Conservation (phyloP, 1,284 basidiomycete species). For the Coriolopsis trogii region DNA sequence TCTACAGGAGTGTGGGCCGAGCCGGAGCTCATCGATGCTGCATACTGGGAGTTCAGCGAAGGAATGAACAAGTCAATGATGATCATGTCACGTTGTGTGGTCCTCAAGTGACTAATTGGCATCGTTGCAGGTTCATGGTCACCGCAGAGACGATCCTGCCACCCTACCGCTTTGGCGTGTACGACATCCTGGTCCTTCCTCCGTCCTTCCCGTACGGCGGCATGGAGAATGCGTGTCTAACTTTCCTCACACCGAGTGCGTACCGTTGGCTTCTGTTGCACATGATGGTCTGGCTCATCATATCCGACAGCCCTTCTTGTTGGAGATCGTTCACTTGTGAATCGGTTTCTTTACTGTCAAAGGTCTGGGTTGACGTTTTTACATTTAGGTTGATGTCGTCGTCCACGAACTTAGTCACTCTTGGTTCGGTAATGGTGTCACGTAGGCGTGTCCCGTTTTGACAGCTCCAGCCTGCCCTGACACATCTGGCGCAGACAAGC, state of each 20-base stretch:
- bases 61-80: conserved; percentile 69
- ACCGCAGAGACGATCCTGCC: conserved; percentile 77
- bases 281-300: not conserved
- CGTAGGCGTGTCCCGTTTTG: conserved; percentile 46
- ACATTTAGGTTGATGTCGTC: conserved; percentile 63
- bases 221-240: conserved; percentile 86
- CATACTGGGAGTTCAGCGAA: conserved; percentile 88
- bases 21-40: conserved; percentile 78
- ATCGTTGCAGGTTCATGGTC: conserved; percentile 80
- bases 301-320: conserved; percentile 69
- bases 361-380: not conserved
- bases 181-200: conserved; percentile 91
- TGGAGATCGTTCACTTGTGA: conserved; percentile 80
- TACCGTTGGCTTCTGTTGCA: not conserved
- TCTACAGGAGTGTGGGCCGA: conserved; percentile 89
- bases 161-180: conserved; percentile 87
- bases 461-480: not conserved
- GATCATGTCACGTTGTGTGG: no score
- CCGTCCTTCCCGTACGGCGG: conserved; percentile 94
- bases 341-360: not conserved
- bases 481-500: conserved; percentile 53
- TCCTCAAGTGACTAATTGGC: no score
- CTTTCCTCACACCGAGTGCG: conserved; percentile 87
- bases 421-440: conserved; percentile 87
- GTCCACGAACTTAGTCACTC: conserved; percentile 81